phyloP scores from a whole-genome alignment of 148 eudicot genomes.

The Chenopodium quinoa region DNA sequence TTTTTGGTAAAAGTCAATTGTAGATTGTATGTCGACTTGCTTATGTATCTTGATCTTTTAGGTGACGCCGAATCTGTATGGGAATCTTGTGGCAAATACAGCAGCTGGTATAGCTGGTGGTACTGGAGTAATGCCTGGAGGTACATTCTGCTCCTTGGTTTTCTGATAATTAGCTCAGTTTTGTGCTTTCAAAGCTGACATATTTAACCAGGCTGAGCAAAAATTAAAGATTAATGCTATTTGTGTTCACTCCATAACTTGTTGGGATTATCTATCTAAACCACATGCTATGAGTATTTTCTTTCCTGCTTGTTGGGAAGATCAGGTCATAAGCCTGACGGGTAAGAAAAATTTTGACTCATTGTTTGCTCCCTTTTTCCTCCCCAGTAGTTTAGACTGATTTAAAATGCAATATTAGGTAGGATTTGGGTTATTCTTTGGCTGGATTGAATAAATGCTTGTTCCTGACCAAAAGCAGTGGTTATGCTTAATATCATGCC shows the following conservation, averaged over 20 bases:
- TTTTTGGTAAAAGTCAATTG: not conserved
- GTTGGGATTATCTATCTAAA: not conserved
- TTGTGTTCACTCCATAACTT: not conserved
- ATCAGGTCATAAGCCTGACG: too few relatives aligned
- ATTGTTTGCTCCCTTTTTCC: too few relatives aligned
- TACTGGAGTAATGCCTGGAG: slow-evolving; percentile 89
- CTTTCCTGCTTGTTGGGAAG: too few relatives aligned
- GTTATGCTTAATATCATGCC: too few relatives aligned
- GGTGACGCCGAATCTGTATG: slow-evolving; percentile 88
- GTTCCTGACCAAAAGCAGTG: too few relatives aligned
- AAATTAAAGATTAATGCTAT: not conserved
- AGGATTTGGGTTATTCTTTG: too few relatives aligned
- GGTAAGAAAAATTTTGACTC: too few relatives aligned
- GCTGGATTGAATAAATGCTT: too few relatives aligned
- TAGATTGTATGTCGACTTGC: not conserved
- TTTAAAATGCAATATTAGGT: too few relatives aligned
- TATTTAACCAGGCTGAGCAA: not conserved
- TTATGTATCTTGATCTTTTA: slow-evolving; percentile 14
- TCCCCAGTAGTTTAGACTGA: too few relatives aligned
- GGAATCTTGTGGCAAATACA: slow-evolving; percentile 76
- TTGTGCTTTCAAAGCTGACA: not conserved
- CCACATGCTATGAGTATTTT: not conserved
- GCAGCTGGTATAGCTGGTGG: slow-evolving; percentile 93
- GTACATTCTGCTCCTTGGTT: slow-evolving; percentile 30
- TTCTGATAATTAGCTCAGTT: not conserved